Evolutionary conservation across 148 eudicot species (phyloP), one percentile per base, ranked within the genome.

Genomic region (Arbutus unedo): DNA sequence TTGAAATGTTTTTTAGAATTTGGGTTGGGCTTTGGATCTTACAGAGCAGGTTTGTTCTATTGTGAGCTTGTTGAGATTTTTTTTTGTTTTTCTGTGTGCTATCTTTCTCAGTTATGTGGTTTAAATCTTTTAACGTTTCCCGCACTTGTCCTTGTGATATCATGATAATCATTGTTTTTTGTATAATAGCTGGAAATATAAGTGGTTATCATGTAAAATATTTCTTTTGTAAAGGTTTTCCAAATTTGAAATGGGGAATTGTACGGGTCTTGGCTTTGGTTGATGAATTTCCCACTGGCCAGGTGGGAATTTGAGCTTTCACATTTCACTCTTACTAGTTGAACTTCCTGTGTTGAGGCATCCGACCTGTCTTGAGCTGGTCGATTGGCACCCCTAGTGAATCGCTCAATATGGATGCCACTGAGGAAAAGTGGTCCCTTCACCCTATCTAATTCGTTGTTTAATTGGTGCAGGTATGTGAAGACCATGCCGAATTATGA

Each of bases 311-410:
- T 93, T 93, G 4, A 79, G 82, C 79, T 77, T 90, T 18, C 96
- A 90, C 84, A 86, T 87, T 81, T 82, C 94, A 31, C 54, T 15
- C 19, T 15, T 16, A 56, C 0, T 7, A 21, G 8, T 6, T 91
- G 31, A 86, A 84, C 74, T 91, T 89, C 83, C 93, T 83, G 82
- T 91, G 94, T 94, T 91, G 80, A 93, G 94, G 97, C 64, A 57
- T 57, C 99, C 95, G 11, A 87, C 91, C 60, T 15, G n/a, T 76
- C 94, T 93, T 75, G 84, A 98, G 31, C 91, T 94, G 97, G 90
- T 96, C 90, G 92, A 96, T 89, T 90, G 98, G 49, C 93, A 91
- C 38, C 89, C 93, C n/a, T 91, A 96, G 21, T 87, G 98, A 93
- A 64, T 57, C 8, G n/a, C 21, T 18, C 16, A 57, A 2, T 57